phyloP scores from a whole-genome alignment of 345 rosid species.

The Sapria himalayana region DNA sequence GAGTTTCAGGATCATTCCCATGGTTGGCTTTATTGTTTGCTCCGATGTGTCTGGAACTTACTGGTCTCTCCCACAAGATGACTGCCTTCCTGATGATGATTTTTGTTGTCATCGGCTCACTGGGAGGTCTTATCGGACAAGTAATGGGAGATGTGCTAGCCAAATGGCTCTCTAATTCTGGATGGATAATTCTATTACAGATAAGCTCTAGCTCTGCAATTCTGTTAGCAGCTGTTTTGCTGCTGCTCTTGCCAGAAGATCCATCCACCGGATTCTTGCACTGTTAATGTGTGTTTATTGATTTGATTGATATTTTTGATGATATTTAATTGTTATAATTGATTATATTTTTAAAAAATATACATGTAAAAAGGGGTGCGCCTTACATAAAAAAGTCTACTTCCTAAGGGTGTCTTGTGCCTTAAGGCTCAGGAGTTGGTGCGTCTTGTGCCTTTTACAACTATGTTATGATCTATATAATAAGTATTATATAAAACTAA shows the following conservation, averaged over 20 bases:
- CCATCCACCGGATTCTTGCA: conserved; percentile 32
- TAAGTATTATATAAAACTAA: no score
- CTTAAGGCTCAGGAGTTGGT: no score
- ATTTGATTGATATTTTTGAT: no score
- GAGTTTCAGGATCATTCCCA: conserved; percentile 40
- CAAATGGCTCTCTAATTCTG: conserved; percentile 24
- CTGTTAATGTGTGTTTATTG: no score
- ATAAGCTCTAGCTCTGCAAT: conserved; percentile 38
- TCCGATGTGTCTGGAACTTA: conserved; percentile 48
- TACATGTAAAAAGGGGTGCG: no score
- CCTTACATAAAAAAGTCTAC: no score
- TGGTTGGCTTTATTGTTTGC: conserved; percentile 46
- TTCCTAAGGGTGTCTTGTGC: no score
- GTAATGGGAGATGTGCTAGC: conserved; percentile 37
- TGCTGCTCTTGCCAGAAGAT: conserved; percentile 33
- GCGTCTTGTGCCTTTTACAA: no score
- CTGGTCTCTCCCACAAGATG: conserved; percentile 35
- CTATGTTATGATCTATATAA: no score
- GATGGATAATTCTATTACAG: conserved; percentile 36
- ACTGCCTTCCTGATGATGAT: conserved; percentile 29
- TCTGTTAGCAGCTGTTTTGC: conserved; percentile 42
- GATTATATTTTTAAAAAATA: no score
- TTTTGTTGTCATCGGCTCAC: conserved; percentile 15
- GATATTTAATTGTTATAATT: no score
- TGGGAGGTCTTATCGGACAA: conserved; percentile 38